Evolutionary conservation across 75 land plant genomes (phyloP).

Genomic region (Cryptomeria japonica): DNA sequence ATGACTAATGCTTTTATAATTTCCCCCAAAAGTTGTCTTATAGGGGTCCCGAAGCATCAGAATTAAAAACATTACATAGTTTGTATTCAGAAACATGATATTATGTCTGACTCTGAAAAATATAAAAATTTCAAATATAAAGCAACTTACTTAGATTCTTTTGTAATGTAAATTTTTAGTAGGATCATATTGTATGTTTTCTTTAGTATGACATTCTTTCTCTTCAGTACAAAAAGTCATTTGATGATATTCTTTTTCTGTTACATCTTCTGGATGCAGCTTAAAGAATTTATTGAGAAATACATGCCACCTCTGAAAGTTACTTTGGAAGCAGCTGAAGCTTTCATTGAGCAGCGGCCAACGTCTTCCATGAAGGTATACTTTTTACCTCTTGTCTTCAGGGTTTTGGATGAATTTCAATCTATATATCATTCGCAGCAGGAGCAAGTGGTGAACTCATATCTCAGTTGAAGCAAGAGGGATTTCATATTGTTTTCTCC

Average conservation of each 20-base stretch:
- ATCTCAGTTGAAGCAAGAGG: not conserved
- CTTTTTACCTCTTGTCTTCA: not conserved
- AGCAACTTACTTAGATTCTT: not conserved
- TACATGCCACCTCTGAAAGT: slow-evolving; percentile 46
- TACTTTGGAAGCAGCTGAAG: slow-evolving; percentile 37
- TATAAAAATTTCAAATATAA: not conserved
- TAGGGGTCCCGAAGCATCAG: too few species aligned
- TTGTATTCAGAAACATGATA: too few species aligned
- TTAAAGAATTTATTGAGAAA: slow-evolving; percentile 36
- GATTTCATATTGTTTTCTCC: not conserved
- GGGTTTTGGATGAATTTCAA: not conserved
- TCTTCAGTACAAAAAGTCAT: not conserved
- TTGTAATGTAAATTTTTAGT: not conserved
- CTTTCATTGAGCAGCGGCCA: slow-evolving; percentile 39
- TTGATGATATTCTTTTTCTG: slow-evolving; percentile 4
- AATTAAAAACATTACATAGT: too few species aligned
- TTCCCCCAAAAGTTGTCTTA: too few species aligned
- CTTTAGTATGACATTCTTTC: not conserved
- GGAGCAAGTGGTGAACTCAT: not conserved
- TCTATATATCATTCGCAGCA: not conserved
- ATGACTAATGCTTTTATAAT: not conserved
- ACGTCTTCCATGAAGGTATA: slow-evolving; percentile 44
- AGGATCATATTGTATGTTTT: not conserved
- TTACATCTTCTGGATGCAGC: slow-evolving; percentile 15
- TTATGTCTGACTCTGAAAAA: too few species aligned